Percentiles rank a stretch among this genome's conserved stretches.
Conservation (phyloP, 768 basidiomycete genomes). For the Mycena maculata region DNA sequence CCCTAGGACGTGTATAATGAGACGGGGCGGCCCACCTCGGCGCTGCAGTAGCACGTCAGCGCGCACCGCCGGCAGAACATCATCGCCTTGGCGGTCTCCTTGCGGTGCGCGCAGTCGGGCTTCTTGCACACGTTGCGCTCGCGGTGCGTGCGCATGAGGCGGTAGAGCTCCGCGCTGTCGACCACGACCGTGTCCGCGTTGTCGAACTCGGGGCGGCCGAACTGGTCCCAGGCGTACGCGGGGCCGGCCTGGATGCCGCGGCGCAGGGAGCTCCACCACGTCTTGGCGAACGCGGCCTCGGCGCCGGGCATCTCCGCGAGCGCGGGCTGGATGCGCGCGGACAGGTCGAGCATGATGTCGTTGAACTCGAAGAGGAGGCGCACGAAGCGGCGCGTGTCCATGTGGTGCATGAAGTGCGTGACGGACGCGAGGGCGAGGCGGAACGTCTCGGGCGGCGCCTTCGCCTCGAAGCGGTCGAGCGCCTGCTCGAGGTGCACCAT, state of each 20-base stretch:
- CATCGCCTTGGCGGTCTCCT: not conserved
- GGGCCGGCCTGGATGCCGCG: slow-evolving; percentile 3
- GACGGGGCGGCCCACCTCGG: not conserved
- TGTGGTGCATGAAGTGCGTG: slow-evolving; percentile 19
- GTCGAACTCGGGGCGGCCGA: not conserved
- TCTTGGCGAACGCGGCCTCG: slow-evolving; percentile 14
- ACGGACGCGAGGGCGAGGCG: slow-evolving; percentile 17
- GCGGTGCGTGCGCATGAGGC: not conserved
- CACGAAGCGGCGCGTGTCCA: slow-evolving; percentile 2
- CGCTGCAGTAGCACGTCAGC: slow-evolving; percentile 13
- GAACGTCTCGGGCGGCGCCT: slow-evolving; percentile 8
- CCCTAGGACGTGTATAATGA: not conserved
- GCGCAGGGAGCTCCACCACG: slow-evolving; percentile 7
- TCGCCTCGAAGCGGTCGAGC: slow-evolving; percentile 4
- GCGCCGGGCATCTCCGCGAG: slow-evolving; percentile 14
- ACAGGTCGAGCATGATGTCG: slow-evolving; percentile 1
- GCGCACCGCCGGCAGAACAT: slow-evolving; percentile 19
- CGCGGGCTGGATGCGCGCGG: slow-evolving; percentile 4
- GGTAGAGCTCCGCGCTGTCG: not conserved
- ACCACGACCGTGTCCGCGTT: not conserved
- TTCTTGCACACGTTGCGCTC: not conserved
- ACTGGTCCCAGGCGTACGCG: slow-evolving; percentile 6
- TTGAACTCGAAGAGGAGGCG: slow-evolving; percentile 9
- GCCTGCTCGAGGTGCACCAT: slow-evolving; percentile 20
- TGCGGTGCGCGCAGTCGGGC: not conserved